Base-by-base conservation (phyloP, 2,329 filamentous ascomycete species). In the Huntiella savannae region DNA sequence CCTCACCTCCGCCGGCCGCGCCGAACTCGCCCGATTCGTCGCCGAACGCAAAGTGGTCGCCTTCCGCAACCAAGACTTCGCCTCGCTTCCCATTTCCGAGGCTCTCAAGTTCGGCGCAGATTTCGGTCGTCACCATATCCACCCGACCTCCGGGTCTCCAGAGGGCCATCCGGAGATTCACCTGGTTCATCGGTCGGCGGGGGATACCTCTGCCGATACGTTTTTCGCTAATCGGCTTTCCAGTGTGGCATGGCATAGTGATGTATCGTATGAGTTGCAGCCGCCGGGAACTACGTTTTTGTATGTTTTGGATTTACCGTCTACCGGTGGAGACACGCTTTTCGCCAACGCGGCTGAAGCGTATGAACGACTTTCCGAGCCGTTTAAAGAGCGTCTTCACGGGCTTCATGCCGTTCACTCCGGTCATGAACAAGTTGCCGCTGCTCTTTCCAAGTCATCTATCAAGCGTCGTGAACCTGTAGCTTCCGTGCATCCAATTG, bases 271-370 rank as follows among this genome's bases (percentile, higher is more conserved):
- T 58, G 87, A 94, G 64, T 66, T 73, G 53, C 86, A 95, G 62
- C 85, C 87, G 1, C 85, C 87, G 0, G 84, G 85, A 28, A 94
- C 85, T 0, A 93, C 87, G 0, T 92, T 94, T 62, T 62, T 94
- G 33, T 93, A 92, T 58, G 69, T 86, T 43, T 71, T 95, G n/a
- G 85, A 94, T 57, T 78, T 74, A 39, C 86, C 86, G 1, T 68
- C 73, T 35, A 78, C 75, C 1, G 86, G 86, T 33, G 87, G 86
- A 41, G 86, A 94, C 58, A 94, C 86, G 0, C 64, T 92, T 3
- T 94, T 93, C 55, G 75, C 70, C 40, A 81, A 92, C 57, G 75
- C 80, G 54, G 84, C 69, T 0, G 79, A 82, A 60, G 86, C 87
- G 1, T 95, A 94, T 59, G 73, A 77, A 51, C 71, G 86, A 4